Evolutionary conservation across 2,329 filamentous ascomycete genomes (phyloP), one percentile per base, ranked within the genome.

Genomic region (Dichotomopilus funicola): DNA sequence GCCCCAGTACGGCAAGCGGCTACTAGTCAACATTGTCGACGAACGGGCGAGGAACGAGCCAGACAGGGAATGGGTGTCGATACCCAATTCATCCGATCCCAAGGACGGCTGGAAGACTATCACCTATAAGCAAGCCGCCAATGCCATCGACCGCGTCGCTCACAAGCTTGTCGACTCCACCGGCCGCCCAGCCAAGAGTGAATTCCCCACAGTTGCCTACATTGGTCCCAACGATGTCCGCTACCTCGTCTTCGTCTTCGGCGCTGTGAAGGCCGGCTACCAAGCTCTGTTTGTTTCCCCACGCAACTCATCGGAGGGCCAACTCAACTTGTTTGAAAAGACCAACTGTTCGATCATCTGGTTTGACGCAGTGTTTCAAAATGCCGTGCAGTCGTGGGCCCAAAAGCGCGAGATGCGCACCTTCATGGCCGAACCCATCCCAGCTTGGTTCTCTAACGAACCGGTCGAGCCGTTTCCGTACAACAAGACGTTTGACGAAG

Each of bases 221-320:
- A 70, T 78, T 50, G 76, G 75, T 0, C 73, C 72, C 41, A 67
- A 62, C 54, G 67, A 68, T 48, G 56, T 63, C 1, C 66, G 66
- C 5, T 68, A 68, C 55, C 38, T 63, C 7, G 50, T 67, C 12
- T 60, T 68, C 31, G 53, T 60, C 0, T 49, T 66, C 1, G 66
- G 63, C 3, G 59, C 61, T 45, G 53, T 65, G 56, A 73, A 72
- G 58, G 70, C 70, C 0, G 69, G 70, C 4, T 70, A 66, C 56
- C 52, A 69, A 68, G 69, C 71, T 3, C 65, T 78, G 6, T 71
- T 75, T 42, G 71, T 77, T 43, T 78, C 75, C 13, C 70, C 73
- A 0, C 70, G 76, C 2, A 78, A 78, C 58, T 72, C 72, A 2
- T 65, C 67, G 5, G 75, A 76, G 45, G 75, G 69, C 2, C 74